Conservation (phyloP, 2,329 filamentous ascomycete species). For the Colletotrichum abscissum region DNA sequence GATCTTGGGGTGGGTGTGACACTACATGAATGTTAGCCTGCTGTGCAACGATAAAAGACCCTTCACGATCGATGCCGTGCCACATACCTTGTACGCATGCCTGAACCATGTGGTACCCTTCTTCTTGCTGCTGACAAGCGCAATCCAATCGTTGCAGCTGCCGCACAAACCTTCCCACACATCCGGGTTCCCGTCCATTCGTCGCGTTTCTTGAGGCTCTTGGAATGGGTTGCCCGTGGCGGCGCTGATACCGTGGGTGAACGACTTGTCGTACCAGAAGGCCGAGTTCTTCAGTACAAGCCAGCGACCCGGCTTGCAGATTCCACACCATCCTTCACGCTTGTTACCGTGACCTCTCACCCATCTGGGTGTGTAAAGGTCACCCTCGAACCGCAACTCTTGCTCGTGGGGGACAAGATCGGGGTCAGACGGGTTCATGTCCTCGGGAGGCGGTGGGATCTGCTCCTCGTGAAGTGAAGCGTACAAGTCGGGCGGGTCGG, state of each 20-base stretch:
- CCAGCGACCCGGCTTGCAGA: constrained; percentile 89
- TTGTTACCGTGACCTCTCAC: constrained; percentile 88
- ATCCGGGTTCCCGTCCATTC: constrained; percentile 84
- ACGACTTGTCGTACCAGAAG: constrained; percentile 94
- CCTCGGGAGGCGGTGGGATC: constrained; percentile 78
- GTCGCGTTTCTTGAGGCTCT: constrained; percentile 78
- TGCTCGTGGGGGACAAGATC: constrained; percentile 83
- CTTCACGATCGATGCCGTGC: neutral
- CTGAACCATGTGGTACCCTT: constrained; percentile 94
- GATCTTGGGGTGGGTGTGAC: constrained; percentile 77
- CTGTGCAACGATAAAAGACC: constrained; percentile 33
- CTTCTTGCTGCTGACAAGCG: constrained; percentile 86
- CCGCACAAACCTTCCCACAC: constrained; percentile 85
- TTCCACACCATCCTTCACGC: constrained; percentile 89
- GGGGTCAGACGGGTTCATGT: constrained; percentile 83
- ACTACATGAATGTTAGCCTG: constrained; percentile 54
- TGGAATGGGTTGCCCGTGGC: constrained; percentile 84
- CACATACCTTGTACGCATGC: constrained; percentile 84
- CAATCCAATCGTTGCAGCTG: constrained; percentile 84
- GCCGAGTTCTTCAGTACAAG: constrained; percentile 90
- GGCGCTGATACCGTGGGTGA: constrained; percentile 87
- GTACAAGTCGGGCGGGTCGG: constrained; percentile 81
- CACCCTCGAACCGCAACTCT: constrained; percentile 81
- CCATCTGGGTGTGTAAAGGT: constrained; percentile 86
- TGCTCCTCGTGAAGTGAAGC: constrained; percentile 80